These are phyloP conservation scores for Eucalyptus erythrocorys DNA, from an alignment of 345 rosid genomes.

Conservation along the genomic window DNA sequence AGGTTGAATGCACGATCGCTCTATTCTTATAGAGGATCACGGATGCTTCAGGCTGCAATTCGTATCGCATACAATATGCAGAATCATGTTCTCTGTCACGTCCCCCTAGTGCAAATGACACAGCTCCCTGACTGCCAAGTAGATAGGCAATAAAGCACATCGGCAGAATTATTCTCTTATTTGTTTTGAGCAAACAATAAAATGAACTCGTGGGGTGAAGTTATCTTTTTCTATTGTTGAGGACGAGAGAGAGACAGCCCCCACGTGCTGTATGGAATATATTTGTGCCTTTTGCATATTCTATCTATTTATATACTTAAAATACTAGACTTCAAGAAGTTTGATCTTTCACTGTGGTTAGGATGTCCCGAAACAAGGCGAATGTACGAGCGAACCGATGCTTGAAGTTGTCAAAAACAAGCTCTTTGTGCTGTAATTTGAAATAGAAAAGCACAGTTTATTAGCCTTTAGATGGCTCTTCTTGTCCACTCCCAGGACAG, in stretches of 20 bases:
- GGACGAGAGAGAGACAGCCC: not conserved
- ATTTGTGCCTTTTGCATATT: not conserved
- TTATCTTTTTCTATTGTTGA: not conserved
- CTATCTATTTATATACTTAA: not conserved
- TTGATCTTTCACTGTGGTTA: not conserved
- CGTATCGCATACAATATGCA: not conserved
- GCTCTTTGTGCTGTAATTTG: not conserved
- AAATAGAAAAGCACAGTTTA: not conserved
- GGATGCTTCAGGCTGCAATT: not conserved
- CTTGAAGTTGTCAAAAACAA: not conserved
- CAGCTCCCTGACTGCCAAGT: not conserved
- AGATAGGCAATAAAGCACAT: not conserved
- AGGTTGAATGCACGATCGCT: not conserved
- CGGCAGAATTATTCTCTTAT: not conserved
- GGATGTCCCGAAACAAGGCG: not conserved
- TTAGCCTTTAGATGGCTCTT: not conserved
- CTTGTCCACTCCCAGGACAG: not conserved
- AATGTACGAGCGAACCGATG: not conserved
- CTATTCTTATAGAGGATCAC: not conserved
- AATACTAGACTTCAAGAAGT: not conserved
- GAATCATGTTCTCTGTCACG: not conserved
- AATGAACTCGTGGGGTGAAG: not conserved
- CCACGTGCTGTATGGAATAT: not conserved
- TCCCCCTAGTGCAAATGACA: not conserved
- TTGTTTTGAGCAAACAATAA: not conserved